Percentiles rank a stretch among this genome's conserved stretches.
These are phyloP conservation scores for Magnolia sinica DNA, from an alignment of 164 flowering plant genomes.

Conservation along the genomic window DNA sequence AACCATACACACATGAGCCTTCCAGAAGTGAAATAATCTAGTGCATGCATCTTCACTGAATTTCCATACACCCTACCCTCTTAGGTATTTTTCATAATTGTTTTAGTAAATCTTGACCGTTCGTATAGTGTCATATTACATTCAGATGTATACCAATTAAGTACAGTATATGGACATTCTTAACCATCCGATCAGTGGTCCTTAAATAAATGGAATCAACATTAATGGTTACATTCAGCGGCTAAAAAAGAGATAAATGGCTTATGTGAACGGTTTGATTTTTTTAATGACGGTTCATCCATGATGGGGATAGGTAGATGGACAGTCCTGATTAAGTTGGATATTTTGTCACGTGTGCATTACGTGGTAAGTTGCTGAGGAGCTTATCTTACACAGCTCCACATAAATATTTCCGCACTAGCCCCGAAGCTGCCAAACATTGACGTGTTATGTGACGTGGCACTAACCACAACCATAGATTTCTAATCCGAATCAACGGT, in stretches of 20 bases:
- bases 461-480: not conserved
- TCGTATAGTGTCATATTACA: not conserved
- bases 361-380: not conserved
- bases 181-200: not conserved
- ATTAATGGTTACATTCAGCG: no score
- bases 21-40: not conserved
- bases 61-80: not conserved
- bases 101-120: not conserved
- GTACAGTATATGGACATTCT: not conserved
- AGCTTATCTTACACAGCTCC: not conserved
- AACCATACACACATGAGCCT: not conserved
- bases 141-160: not conserved
- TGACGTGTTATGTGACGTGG: not conserved
- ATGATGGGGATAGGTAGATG: not conserved
- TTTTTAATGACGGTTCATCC: not conserved
- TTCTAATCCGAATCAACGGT: not conserved
- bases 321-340: not conserved
- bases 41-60: not conserved
- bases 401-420: not conserved
- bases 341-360: no score
- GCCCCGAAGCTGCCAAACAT: constrained; percentile 2
- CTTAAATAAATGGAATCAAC: not conserved
- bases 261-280: no score
- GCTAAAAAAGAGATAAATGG: no score
- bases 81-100: not conserved